phyloP scores from a whole-genome alignment of 257 asterid genomes.

The Nicotiana otophora region DNA sequence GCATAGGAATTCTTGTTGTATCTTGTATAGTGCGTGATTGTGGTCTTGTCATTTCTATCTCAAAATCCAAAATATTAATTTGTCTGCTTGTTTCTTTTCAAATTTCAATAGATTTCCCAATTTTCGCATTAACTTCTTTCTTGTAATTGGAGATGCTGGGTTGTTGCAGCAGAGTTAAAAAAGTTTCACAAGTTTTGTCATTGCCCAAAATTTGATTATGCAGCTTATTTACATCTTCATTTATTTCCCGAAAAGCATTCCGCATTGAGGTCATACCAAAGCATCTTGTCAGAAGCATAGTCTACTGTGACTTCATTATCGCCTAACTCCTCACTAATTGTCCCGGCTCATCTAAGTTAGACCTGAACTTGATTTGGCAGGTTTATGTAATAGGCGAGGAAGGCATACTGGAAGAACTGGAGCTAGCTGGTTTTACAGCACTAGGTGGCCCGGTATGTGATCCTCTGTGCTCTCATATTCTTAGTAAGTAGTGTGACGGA shows the following conservation, averaged over 20 bases:
- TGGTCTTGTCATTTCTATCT: neutral
- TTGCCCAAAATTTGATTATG: neutral
- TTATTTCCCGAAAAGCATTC: neutral
- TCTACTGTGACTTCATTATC: neutral
- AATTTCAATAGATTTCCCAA: neutral
- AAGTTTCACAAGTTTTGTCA: neutral
- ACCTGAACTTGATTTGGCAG: conserved; percentile 32
- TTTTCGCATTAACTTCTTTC: neutral
- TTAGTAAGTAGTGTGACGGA: neutral
- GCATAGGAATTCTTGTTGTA: neutral
- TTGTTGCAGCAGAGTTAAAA: neutral
- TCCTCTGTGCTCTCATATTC: conserved; percentile 5
- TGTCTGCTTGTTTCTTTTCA: neutral
- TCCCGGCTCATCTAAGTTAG: neutral
- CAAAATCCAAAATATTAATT: neutral
- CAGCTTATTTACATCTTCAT: neutral
- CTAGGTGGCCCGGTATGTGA: conserved; percentile 90
- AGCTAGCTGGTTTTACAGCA: conserved; percentile 68
- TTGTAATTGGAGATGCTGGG: neutral
- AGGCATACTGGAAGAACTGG: conserved; percentile 81
- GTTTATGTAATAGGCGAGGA: conserved; percentile 92
- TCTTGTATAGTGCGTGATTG: neutral
- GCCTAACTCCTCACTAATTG: neutral
- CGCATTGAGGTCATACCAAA: neutral
- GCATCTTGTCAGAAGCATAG: neutral